Base-by-base conservation (phyloP, 768 basidiomycete genomes). In the Collybia sp. region DNA sequence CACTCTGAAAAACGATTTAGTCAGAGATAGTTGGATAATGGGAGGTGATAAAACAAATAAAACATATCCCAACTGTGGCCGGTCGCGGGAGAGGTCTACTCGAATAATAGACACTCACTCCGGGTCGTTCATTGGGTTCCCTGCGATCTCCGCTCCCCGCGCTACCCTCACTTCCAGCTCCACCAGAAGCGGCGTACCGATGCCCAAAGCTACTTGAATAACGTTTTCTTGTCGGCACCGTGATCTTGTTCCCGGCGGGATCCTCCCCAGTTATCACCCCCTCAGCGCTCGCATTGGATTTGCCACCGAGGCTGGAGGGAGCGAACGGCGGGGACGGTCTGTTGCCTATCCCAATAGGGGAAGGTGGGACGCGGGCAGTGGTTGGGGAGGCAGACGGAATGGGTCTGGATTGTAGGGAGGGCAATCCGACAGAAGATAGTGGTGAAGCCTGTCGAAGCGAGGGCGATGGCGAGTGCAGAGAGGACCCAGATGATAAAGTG, bases 161-260 rank as follows among this genome's bases (percentile, higher is more conserved):
- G 44, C 58, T 59, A 3, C 56, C 65, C 30, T 65, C 70, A 44
- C 73, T 75, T 6, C 72, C 66, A 1, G 70, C 25, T 25, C 25
- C 25, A 25, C 61, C 62, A 25, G 56, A 56, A 5, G 72, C 65
- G 12, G 68, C 58, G 58, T 86, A 86, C 37, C 88, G 74, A 60
- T 89, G 81, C 9, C 83, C 80, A 58, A 91, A 91, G 49, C 81
- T 85, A 53, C 84, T 87, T 38, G 83, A 85, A 65, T 88, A 91
- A 6, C 85, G 70, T 60, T 84, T 85, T 33, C 80, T 68, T 8
- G 25, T 25, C 25, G 25, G 25, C 25, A 20, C 44, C 54, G 11
- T 54, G 51, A 6, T 46, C 44, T 25, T 43, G 45, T 48, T 37
- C 45, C 40, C 50, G 43, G 20, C 42, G 38, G n/a, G 47, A n/a